phyloP scores from a whole-genome alignment of 164 flowering plant genomes.

The Vitis amurensis region DNA sequence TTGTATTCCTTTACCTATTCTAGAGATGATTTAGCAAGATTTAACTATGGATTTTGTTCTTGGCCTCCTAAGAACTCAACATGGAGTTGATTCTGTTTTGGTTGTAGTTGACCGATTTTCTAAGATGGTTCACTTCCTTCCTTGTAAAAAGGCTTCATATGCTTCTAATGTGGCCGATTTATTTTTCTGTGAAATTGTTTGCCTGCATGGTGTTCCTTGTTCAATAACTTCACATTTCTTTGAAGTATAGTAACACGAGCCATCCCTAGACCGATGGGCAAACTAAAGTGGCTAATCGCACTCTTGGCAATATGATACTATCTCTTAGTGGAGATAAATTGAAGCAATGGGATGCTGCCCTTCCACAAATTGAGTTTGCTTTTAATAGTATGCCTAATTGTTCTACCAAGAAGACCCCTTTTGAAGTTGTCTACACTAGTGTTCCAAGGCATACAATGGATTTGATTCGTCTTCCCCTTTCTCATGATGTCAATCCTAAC shows the following conservation, averaged over 20 bases:
- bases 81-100: not conserved
- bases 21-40: not conserved
- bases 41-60: not conserved
- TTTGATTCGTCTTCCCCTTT: not conserved
- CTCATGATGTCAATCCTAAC: not conserved
- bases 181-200: no score
- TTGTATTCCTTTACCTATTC: not conserved
- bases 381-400: not conserved
- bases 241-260: not conserved
- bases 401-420: no score
- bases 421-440: not conserved
- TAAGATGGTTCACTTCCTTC: slow-evolving; percentile 1
- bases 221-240: not conserved
- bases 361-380: not conserved
- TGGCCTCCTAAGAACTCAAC: not conserved
- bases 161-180: not conserved
- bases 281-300: not conserved
- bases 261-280: not conserved
- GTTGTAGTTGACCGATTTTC: slow-evolving; percentile 6
- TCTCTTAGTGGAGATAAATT: slow-evolving; percentile 5
- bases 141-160: not conserved
- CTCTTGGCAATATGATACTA: not conserved
- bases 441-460: not conserved
- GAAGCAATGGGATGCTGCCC: not conserved
- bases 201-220: no score